Evolutionary conservation across 352 stramenopile genomes (phyloP).

Genomic region (Thalassiosira hispida): DNA sequence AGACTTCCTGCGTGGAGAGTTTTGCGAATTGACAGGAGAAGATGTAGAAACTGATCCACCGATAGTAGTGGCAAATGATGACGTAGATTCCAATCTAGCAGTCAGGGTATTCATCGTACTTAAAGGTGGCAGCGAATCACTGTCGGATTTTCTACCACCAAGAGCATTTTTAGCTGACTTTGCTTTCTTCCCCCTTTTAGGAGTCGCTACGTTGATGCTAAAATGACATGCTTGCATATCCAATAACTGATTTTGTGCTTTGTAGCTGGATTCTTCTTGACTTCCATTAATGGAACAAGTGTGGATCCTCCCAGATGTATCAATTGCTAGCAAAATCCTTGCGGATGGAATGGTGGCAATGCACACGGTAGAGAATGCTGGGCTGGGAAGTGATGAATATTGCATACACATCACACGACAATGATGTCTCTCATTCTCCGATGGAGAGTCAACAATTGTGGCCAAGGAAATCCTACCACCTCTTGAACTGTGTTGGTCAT

Average conservation of each 20-base stretch:
- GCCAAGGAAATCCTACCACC: slow-evolving; percentile 36
- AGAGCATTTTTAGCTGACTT: slow-evolving; percentile 14
- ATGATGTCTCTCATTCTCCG: not conserved
- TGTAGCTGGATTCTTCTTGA: not conserved
- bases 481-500: slow-evolving; percentile 5
- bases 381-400: slow-evolving; percentile 16
- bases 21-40: too few species aligned
- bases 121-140: slow-evolving; percentile 20
- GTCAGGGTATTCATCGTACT: slow-evolving; percentile 36
- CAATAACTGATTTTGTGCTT: slow-evolving; percentile 19
- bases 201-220: not conserved
- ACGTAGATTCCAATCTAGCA: slow-evolving; percentile 22
- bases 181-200: slow-evolving; percentile 6
- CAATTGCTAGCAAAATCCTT: slow-evolving; percentile 32
- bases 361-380: slow-evolving; percentile 22
- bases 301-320: slow-evolving; percentile 23
- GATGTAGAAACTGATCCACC: too few species aligned
- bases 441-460: slow-evolving; percentile 20
- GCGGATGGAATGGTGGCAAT: slow-evolving; percentile 16
- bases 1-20: slow-evolving; percentile 9
- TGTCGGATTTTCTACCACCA: not conserved
- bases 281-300: slow-evolving; percentile 13
- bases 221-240: slow-evolving; percentile 37
- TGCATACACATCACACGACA: slow-evolving; percentile 19
- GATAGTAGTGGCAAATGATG: not conserved